A percentile compares a stretch with the other conserved stretches of the same genome.
Evolutionary conservation across 83 land plant species (phyloP).

Genomic region (Larix sibirica): DNA sequence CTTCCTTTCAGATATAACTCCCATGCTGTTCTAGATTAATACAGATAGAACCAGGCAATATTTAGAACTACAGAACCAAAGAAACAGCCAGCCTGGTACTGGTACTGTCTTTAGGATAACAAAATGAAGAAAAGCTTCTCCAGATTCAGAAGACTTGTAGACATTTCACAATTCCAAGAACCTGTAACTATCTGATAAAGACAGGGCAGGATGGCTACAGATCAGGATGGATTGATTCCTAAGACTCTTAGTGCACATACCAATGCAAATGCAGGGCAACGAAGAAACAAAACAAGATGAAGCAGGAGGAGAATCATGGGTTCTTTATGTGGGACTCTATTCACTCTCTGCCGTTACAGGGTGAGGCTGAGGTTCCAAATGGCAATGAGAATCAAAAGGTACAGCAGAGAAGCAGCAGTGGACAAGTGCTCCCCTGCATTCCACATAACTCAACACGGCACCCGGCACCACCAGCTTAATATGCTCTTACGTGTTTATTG

Average conservation of each 20-base stretch:
- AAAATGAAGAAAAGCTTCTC: background rate
- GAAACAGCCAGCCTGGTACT: no score
- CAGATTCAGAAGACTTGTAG: background rate
- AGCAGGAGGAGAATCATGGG: background rate
- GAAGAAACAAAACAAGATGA: background rate
- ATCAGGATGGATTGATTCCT: background rate
- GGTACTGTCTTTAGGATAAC: background rate
- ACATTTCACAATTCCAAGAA: background rate
- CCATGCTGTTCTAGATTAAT: background rate
- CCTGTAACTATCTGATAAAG: background rate
- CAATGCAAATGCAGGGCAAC: background rate
- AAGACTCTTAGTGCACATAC: background rate
- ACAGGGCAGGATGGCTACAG: background rate
- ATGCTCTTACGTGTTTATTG: background rate
- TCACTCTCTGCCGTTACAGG: no score
- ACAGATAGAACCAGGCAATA: background rate
- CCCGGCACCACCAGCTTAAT: background rate
- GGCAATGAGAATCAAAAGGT: background rate
- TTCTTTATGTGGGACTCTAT: background rate
- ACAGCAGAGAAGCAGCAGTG: background rate
- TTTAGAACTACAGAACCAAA: background rate
- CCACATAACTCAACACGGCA: slow-evolving; percentile 10
- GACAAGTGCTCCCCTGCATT: background rate
- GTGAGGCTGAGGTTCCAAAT: background rate
- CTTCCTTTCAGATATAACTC: background rate